Percentiles rank a stretch among this genome's conserved stretches.
phyloP scores from a whole-genome alignment of 441 rosid species.

The Aquilaria agallochum region DNA sequence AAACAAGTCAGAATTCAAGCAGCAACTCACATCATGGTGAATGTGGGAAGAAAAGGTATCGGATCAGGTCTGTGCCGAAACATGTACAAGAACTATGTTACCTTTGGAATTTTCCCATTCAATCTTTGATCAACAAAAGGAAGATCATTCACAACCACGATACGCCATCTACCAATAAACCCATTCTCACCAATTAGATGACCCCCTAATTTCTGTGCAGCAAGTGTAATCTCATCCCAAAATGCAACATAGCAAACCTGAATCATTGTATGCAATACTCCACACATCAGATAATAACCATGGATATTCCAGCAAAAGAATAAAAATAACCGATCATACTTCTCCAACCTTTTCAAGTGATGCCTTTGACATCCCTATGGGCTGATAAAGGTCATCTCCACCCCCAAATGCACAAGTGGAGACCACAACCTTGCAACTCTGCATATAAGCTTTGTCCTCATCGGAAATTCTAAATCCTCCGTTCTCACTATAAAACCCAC shows the following conservation, averaged over 20 bases:
- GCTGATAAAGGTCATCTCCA: conserved; percentile 95
- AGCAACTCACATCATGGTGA: not conserved
- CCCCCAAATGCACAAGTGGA: conserved; percentile 99
- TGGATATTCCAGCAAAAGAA: conserved; percentile 8
- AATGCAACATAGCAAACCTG: conserved; percentile 96
- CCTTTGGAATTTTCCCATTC: conserved; percentile 99
- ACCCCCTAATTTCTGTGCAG: conserved; percentile 70
- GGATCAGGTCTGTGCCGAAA: too few relatives aligned
- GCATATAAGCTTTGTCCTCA: conserved; percentile 69
- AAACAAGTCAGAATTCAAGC: not conserved
- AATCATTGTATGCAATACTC: conserved; percentile 20
- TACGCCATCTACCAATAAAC: conserved; percentile 85
- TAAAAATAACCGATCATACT: conserved; percentile 14
- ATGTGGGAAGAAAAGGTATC: too few relatives aligned
- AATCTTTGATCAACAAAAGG: conserved; percentile 91
- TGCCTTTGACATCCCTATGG: conserved; percentile 77
- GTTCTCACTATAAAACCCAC: conserved; percentile 79
- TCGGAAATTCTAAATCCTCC: conserved; percentile 75
- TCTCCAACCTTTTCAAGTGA: conserved; percentile 64
- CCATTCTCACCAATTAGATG: conserved; percentile 50
- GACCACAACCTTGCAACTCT: conserved; percentile 63
- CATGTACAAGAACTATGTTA: conserved; percentile 15
- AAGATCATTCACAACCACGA: conserved; percentile 77
- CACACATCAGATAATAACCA: conserved; percentile 1
- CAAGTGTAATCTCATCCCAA: conserved; percentile 90